Percentiles rank a stretch among this genome's conserved stretches.
These are phyloP conservation scores for Scedosporium aurantiacum DNA, from an alignment of 2,329 filamentous ascomycete genomes.

Conservation along the genomic window DNA sequence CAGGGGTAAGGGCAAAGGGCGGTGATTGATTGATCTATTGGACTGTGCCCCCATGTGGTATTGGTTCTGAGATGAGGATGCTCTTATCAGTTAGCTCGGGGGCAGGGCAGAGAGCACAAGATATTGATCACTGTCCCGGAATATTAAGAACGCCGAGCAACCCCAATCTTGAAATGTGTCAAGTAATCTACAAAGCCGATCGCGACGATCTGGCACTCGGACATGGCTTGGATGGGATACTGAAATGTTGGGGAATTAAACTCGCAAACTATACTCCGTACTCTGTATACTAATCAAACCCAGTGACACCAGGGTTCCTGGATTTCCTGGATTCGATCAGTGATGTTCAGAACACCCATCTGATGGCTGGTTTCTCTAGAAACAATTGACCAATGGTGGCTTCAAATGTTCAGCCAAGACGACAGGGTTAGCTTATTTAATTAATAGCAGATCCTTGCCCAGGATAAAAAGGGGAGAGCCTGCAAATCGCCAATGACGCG, in stretches of 20 bases:
- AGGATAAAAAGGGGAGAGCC: not conserved
- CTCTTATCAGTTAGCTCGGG: not conserved
- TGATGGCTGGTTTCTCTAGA: not conserved
- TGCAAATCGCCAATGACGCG: not conserved
- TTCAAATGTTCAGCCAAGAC: not conserved
- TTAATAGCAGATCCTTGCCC: not conserved
- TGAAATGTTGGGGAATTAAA: too few relatives aligned
- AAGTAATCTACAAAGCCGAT: too few relatives aligned
- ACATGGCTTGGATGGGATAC: too few relatives aligned
- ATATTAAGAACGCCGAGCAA: too few relatives aligned
- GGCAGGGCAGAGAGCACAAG: not conserved
- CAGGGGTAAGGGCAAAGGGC: not conserved
- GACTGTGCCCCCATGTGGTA: not conserved
- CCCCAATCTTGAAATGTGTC: too few relatives aligned
- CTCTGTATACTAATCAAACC: too few relatives aligned
- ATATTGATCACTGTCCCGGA: not conserved
- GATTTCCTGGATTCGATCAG: not conserved
- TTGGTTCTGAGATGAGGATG: not conserved
- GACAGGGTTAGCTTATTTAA: not conserved
- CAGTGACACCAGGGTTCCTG: not conserved
- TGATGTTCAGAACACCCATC: not conserved
- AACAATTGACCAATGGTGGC: conserved; percentile 1
- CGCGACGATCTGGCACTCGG: too few relatives aligned
- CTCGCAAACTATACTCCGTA: too few relatives aligned
- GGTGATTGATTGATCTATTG: not conserved